Evolutionary conservation across 768 basidiomycete genomes (phyloP), one percentile per base, ranked within the genome.

Genomic region (Boletus reticulatus): DNA sequence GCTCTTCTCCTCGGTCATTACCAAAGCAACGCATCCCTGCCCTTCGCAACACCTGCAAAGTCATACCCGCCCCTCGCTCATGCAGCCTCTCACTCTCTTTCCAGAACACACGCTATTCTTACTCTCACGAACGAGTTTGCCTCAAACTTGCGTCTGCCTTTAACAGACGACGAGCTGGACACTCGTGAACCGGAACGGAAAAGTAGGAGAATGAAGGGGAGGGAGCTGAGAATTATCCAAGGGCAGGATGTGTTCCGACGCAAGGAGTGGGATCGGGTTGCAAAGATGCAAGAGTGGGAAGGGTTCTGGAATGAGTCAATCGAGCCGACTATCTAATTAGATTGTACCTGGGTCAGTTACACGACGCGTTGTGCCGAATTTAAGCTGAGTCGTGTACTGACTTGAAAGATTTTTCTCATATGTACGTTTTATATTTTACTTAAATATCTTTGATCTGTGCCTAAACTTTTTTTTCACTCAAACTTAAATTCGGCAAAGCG

Each of bases 1-100:
- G 91, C 96, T 2, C 83, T 98, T 52, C 84, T 95, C 27, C 78
- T 96, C 5, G 94, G 85, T 0, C 88, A 94, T 64, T 98, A 85
- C 70, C 64, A 31, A 22, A 24, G 27, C 19, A 32, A 20, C 41
- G 2, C 49, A 1, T 22, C 22, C 10, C 43, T 49, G 34, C 42
- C 59, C 6, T 42, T 58, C 17, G 52, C 46, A 16, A 19, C 41
- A 24, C 36, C 63, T 46, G 14, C 57, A 52, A 55, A 60, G 19
- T 12, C 52, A 9, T 44, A 49, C 10, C 58, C 57, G 9, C 54
- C 56, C 14, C 65, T 70, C 3, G 59, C 56, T 16, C 45, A 53
- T 41, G 92, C 92, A 2, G 80, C 79, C 1, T 83, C 88, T 8
- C 77, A 81, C 32, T 86, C 92, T 0, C 76, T 93, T 42, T 80